Evolutionary conservation across 371 early-diverging fungal species (phyloP), one percentile per base, ranked within the genome.

Genomic region (Actinomucor elegans): DNA sequence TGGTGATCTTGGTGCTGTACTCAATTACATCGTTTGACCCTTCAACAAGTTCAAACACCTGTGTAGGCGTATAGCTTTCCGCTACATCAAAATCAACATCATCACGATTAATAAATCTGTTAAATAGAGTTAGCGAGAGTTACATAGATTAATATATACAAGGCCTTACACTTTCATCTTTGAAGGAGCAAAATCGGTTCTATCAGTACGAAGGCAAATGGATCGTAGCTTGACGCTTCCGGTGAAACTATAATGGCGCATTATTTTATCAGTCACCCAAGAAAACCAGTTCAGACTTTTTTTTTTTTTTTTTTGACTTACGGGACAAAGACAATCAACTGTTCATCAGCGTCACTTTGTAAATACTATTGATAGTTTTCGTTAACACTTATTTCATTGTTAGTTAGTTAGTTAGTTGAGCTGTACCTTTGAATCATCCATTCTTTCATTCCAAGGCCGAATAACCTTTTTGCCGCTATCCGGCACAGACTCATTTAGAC

Each of bases 41-140:
- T 58, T 75, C 66, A 7, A 91, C 84, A 32, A 94, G 77, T 10
- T 89, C 91, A 87, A 90, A 92, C 59, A 88, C 88, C 67, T 95
- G 96, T 4, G 86, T 79, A 0, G 88, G 74, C 17, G 52, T 59
- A 15, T 83, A 80, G 14, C 73, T 71, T 4, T 90, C 89, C 5
- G 89, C 92, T 12, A 69, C 84, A 58, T 92, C 93, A 71, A 97
- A 97, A 65, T 97, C 96, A 33, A 97, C 60, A 66, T 91, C 91
- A 27, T 94, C 93, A 6, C 84, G 75, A 70, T 96, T 97, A 56
- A 92, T 84, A 62, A 89, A 94, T 8, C 93, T 92, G 51, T 28
- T 4, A 18, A 10, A 15, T n/a, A 20, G 12, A 11, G 23, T 9
- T n/a, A 15, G 5, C 11, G 32, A n/a, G 17, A 11, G 10, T 11